These are phyloP conservation scores for Eutrema yunnanense DNA, from an alignment of 345 rosid genomes.

Conservation along the genomic window DNA sequence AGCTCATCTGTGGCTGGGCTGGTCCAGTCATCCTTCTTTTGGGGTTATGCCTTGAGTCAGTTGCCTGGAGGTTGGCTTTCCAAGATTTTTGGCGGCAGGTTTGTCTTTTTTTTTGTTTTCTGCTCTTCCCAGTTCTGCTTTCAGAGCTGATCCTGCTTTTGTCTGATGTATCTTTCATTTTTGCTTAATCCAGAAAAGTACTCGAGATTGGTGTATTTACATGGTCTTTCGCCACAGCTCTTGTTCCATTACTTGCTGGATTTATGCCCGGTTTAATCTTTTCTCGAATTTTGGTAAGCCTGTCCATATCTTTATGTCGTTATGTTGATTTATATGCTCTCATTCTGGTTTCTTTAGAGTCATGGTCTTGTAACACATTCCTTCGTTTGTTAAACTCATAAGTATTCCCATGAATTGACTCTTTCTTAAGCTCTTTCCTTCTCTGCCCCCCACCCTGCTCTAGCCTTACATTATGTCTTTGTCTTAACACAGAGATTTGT, in stretches of 20 bases:
- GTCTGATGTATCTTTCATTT: not conserved
- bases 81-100: constrained; percentile 94
- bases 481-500: constrained; percentile 33
- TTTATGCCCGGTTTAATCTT: constrained; percentile 85
- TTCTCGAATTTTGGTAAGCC: constrained; percentile 68
- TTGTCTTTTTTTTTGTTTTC: constrained; percentile 18
- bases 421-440: not conserved
- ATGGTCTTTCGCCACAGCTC: constrained; percentile 89
- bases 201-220: constrained; percentile 77
- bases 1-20: constrained; percentile 76
- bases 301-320: not conserved
- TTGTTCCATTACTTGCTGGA: constrained; percentile 79
- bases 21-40: constrained; percentile 93
- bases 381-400: not conserved
- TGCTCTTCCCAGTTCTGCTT: not conserved
- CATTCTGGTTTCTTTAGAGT: not conserved
- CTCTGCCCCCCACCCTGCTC: constrained; percentile 10
- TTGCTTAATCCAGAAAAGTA: constrained; percentile 53
- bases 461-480: constrained; percentile 33
- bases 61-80: constrained; percentile 96
- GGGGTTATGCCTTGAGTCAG: constrained; percentile 97
- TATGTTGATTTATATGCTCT: not conserved
- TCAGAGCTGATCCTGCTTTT: not conserved
- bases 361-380: not conserved
- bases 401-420: not conserved